Evolutionary conservation across 441 rosid species (phyloP), one percentile per base, ranked within the genome.

Genomic region (Croton laevigatus): DNA sequence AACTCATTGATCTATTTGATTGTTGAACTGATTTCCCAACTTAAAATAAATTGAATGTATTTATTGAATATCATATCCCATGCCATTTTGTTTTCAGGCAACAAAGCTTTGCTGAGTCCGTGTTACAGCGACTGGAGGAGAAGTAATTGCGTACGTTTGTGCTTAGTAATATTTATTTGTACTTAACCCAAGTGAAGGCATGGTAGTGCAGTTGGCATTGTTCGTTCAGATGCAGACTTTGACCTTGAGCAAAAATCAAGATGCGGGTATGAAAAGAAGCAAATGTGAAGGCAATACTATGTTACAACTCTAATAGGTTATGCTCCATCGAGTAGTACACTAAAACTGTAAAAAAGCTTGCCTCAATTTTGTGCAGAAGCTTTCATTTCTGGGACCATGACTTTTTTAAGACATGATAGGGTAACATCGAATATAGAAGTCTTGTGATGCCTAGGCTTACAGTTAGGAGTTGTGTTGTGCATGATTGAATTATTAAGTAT

Each of bases 41-140:
- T 17, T 0, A 34, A 17, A 16, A 27, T 27, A 27, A 40, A 34
- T 10, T 46, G 7, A 7, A 11, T 27, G 2, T 27, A 27, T 27
- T 27, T 27, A 27, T 38, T 37, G 17, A 27, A 61, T 5, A 38
- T 42, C 17, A 40, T 0, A 34, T 49, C 3, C 45, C 3, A 37
- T 38, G 22, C 22, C 44, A 12, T 17, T 40, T 66, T 42, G 32
- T 38, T 80, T 78, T 69, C 94, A 91, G 99, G 93, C 99, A 95
- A 74, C 92, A 85, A 76, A 87, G 83, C 78, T 95, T 93, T 69
- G 95, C 96, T 0, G 99, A 91, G 79, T 85, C 88, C 0, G 88
- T 95, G 68, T 85, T 91, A 65, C 89, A 64, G 63, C 81, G 88
- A 65, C 72, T 91, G 75, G 95, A 92, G 77, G 96, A 90, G 76